Base-by-base conservation (phyloP, 2,329 filamentous ascomycete genomes). In the Didymella segeticola region DNA sequence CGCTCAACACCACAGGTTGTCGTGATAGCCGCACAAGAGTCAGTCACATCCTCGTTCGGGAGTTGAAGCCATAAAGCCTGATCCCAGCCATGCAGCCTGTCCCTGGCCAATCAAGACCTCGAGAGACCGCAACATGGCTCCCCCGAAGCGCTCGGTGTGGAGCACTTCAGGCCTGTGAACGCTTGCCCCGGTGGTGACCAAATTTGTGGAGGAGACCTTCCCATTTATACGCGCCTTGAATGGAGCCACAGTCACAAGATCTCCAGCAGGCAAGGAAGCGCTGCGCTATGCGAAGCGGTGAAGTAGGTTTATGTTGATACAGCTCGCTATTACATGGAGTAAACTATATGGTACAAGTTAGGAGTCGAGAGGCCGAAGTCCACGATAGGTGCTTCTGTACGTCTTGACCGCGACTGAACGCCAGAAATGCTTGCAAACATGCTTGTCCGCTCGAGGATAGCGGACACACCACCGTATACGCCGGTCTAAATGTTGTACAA, bases 331-430 rank as follows among this genome's bases (percentile, higher is more conserved):
- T 53, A 53, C 43, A 43, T 43, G 25, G 31, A 48, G 20, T 33
- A 41, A 48, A 34, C 31, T 47, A 43, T 64, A 62, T 54, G 62
- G 58, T 64, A 70, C 66, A 70, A 63, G 59, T 65, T 61, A 68
- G n/a, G 71, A 72, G 70, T 73, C 68, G 69, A 72, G 70, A 69
- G 63, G 61, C 59, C 57, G 47, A 34, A 54, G 56, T 61, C 52
- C 55, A 52, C 54, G 58, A 50, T 53, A 58, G 34, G 55, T 60
- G 54, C 54, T 49, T 61, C 59, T 60, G 62, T 61, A 68, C 59
- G 63, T 49, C 42, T 57, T 50, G 41, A 50, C 48, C 49, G n/a
- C 46, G 26, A 36, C 23, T 42, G 56, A 63, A 70, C 70, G 61
- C 64, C 64, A 61, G 46, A 67, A 70, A 73, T 72, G 69, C 70